These are phyloP conservation scores for Yarrowia phangngaensis DNA, from an alignment of 805 yeast species.

Conservation along the genomic window DNA sequence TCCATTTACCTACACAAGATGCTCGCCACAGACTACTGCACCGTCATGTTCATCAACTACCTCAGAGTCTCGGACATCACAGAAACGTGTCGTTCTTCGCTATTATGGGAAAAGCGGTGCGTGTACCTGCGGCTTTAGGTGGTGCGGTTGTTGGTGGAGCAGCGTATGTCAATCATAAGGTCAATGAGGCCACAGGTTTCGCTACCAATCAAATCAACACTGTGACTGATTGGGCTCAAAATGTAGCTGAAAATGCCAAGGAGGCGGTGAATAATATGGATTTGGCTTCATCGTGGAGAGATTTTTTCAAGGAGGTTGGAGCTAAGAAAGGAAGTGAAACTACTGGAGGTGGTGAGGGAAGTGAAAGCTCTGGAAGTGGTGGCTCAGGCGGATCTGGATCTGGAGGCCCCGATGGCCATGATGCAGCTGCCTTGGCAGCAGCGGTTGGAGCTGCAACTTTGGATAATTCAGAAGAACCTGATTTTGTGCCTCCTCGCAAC, in stretches of 20 bases:
- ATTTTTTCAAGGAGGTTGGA: constrained; percentile 10
- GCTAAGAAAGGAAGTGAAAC: constrained; percentile 6
- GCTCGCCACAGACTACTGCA: constrained; percentile 9
- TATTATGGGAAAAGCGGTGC: constrained; percentile 30
- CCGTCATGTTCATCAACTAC: constrained; percentile 12
- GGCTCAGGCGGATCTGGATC: constrained; percentile 34
- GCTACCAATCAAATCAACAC: constrained; percentile 63
- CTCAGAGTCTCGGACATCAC: constrained; percentile 5
- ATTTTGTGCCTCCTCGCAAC: constrained; percentile 48
- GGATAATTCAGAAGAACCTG: constrained; percentile 35
- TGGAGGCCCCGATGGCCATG: constrained; percentile 35
- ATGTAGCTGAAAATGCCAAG: constrained; percentile 47
- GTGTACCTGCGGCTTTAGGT: constrained; percentile 72
- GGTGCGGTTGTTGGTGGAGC: constrained; percentile 94
- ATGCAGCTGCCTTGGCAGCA: constrained; percentile 54
- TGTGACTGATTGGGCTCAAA: constrained; percentile 49
- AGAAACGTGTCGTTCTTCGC: constrained; percentile 10
- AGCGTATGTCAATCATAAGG: constrained; percentile 84
- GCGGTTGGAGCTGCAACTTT: constrained; percentile 49
- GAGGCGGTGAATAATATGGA: constrained; percentile 45
- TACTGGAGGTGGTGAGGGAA: constrained; percentile 35
- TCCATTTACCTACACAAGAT: constrained; percentile 7
- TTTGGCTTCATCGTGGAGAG: constrained; percentile 28
- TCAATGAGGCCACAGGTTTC: constrained; percentile 75
- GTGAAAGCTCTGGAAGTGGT: background rate